Conservation (phyloP, 208 protist species). For the Acanthamoeba polyphaga region DNA sequence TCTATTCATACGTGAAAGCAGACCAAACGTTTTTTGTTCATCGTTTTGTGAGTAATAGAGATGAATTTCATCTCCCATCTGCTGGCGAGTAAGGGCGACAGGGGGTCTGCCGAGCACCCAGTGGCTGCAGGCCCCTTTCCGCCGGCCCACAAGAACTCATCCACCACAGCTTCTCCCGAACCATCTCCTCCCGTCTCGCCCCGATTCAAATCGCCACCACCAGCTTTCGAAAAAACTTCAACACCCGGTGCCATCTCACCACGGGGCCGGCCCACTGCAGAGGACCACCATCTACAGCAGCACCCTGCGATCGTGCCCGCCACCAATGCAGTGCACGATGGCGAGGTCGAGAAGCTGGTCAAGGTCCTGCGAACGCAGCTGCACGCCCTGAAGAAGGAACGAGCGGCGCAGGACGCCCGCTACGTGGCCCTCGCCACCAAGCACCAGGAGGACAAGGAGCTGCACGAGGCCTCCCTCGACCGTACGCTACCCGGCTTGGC, state of each 20-base stretch:
- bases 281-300: neutral
- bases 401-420: neutral
- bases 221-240: neutral
- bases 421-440: neutral
- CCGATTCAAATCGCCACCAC: neutral
- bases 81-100: conserved; percentile 5
- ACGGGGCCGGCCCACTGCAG: no score
- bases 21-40: no score
- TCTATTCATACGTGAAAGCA: no score
- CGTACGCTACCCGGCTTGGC: no score
- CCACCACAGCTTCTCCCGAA: neutral
- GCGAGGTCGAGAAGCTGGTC: neutral
- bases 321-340: neutral
- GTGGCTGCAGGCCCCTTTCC: neutral
- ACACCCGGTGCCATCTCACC: neutral
- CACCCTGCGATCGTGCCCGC: neutral
- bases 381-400: conserved; percentile 14
- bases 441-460: conserved; percentile 4
- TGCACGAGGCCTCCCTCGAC: conserved; percentile 12
- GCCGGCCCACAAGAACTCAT: neutral
- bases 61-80: conserved; percentile 30
- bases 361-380: neutral
- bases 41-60: no score
- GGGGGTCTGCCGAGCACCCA: neutral
- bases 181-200: neutral